Evolutionary conservation across 2,329 filamentous ascomycete species (phyloP).

Genomic region (Emericellopsis cladophorae): DNA sequence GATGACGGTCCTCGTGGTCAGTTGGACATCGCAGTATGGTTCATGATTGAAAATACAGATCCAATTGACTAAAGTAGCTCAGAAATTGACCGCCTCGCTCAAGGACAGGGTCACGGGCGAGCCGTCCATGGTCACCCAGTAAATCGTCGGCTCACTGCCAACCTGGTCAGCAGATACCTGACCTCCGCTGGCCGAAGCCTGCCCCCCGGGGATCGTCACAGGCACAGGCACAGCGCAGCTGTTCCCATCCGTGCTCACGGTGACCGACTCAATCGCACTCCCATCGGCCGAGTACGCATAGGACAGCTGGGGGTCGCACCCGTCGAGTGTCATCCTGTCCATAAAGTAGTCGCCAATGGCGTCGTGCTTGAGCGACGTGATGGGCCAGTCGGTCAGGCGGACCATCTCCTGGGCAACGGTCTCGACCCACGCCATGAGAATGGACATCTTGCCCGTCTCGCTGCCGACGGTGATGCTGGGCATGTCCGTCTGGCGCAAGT

Average conservation of each 20-base stretch:
- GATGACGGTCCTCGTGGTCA: too few species aligned
- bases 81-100: background rate
- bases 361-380: constrained; percentile 18
- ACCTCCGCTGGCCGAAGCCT: constrained; percentile 26
- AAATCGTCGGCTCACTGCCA: constrained; percentile 38
- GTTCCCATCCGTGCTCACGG: constrained; percentile 33
- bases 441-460: constrained; percentile 29
- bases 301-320: constrained; percentile 33
- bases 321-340: constrained; percentile 37
- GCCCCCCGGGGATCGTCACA: constrained; percentile 34
- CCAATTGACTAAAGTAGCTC: too few species aligned
- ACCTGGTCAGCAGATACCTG: constrained; percentile 33
- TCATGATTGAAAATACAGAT: too few species aligned
- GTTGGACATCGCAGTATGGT: too few species aligned
- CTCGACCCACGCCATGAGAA: constrained; percentile 46
- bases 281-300: constrained; percentile 28
- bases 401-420: constrained; percentile 37
- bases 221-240: constrained; percentile 37
- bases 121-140: constrained; percentile 33
- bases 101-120: constrained; percentile 27
- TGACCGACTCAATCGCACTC: constrained; percentile 33
- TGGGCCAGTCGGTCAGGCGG: constrained; percentile 23
- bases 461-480: constrained; percentile 33
- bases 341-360: constrained; percentile 37
- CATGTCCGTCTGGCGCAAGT: constrained; percentile 38